phyloP scores from a whole-genome alignment of 2,329 filamentous ascomycete genomes.

The Parafenestella ontariensis region DNA sequence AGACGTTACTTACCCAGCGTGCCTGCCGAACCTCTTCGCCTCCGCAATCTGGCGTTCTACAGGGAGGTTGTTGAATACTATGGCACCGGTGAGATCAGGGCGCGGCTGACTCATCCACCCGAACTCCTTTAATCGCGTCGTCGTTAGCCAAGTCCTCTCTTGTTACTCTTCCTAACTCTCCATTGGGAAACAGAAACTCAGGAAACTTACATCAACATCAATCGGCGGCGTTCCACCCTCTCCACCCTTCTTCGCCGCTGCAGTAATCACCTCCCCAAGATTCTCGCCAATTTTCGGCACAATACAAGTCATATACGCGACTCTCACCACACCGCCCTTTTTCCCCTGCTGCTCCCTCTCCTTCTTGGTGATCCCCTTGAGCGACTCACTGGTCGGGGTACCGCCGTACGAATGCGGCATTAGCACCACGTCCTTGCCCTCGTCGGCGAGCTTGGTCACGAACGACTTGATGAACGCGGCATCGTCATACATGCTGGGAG shows the following conservation, averaged over 20 bases:
- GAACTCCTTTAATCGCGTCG: constrained; percentile 7
- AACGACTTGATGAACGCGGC: constrained; percentile 35
- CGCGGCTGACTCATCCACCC: constrained; percentile 23
- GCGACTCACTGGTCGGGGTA: constrained; percentile 29
- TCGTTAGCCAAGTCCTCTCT: not conserved
- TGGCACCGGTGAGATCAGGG: constrained; percentile 3
- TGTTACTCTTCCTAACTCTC: not conserved
- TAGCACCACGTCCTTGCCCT: constrained; percentile 47
- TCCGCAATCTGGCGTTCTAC: constrained; percentile 16
- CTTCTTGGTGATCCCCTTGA: constrained; percentile 36
- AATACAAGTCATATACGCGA: constrained; percentile 29
- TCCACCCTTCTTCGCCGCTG: too few species aligned
- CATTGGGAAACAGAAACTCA: not conserved
- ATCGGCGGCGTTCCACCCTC: constrained; percentile 2
- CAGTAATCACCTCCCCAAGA: constrained; percentile 1
- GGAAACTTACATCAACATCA: constrained; percentile 13
- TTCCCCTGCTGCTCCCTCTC: constrained; percentile 36
- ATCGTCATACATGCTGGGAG: constrained; percentile 39
- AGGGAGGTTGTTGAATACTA: constrained; percentile 26
- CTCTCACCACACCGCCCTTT: constrained; percentile 38
- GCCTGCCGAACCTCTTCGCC: constrained; percentile 28
- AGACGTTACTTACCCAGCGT: constrained; percentile 17
- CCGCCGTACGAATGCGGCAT: constrained; percentile 51
- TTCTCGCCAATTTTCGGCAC: constrained; percentile 23
- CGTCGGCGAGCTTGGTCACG: constrained; percentile 29